Conservation (phyloP, 257 asterid genomes). For the Paraleonurus japonicus region DNA sequence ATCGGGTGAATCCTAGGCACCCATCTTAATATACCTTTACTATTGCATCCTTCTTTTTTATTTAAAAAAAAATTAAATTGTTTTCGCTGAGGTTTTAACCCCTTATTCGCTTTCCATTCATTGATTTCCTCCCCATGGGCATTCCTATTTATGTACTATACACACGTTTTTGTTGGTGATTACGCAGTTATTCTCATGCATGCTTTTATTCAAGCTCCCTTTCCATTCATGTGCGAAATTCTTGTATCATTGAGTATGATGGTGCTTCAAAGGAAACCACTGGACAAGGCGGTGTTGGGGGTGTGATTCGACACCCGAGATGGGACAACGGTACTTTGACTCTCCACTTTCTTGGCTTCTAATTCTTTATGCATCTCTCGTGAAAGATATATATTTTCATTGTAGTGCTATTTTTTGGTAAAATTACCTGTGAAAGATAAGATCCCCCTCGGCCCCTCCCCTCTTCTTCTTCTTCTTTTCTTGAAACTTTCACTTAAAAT, state of each 20-base stretch:
- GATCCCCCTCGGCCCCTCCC: too few species aligned
- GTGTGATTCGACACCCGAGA: constrained; percentile 65
- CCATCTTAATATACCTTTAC: background rate
- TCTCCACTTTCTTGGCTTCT: background rate
- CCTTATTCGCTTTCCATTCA: background rate
- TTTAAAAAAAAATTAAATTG: too few species aligned
- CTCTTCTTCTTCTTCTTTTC: too few species aligned
- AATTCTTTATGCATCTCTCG: background rate
- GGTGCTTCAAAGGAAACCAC: constrained; percentile 98
- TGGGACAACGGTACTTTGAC: constrained; percentile 62
- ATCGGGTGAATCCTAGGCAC: background rate
- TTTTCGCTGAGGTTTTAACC: background rate
- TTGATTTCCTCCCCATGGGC: background rate
- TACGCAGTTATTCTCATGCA: constrained; percentile 13
- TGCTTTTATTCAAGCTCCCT: constrained; percentile 27
- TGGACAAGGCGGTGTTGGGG: constrained; percentile 98
- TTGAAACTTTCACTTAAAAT: background rate
- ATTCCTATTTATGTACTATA: background rate
- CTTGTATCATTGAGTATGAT: constrained; percentile 80
- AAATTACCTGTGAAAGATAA: background rate
- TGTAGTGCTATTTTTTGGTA: background rate
- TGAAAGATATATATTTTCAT: background rate
- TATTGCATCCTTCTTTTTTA: background rate
- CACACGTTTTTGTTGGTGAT: background rate
- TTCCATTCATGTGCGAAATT: constrained; percentile 44